Evolutionary conservation across 1,284 basidiomycete species (phyloP).

Genomic region (Naganishia albida): DNA sequence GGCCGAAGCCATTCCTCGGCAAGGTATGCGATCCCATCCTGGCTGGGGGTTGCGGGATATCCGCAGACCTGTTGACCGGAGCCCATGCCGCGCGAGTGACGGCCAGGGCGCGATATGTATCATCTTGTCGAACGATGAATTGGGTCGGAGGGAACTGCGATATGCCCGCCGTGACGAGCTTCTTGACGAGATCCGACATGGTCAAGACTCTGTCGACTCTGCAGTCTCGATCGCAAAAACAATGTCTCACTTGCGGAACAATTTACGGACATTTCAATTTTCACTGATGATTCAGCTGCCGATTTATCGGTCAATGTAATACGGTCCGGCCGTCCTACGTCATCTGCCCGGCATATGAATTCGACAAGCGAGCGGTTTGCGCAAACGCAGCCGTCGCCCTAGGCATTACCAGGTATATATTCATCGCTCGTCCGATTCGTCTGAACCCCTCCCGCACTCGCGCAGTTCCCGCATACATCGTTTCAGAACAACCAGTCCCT

Average conservation of each 20-base stretch:
- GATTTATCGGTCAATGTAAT: neutral
- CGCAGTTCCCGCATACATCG: neutral
- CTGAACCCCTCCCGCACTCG: neutral
- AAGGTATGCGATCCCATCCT: neutral
- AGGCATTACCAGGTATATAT: conserved; percentile 14
- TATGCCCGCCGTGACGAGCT: no score
- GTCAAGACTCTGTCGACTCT: no score
- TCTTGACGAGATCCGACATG: no score
- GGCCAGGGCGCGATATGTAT: neutral
- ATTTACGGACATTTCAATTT: neutral
- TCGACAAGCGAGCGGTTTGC: neutral
- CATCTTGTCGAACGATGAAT: conserved; percentile 1
- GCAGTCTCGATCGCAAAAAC: neutral
- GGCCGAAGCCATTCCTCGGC: conserved; percentile 10
- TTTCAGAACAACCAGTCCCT: neutral
- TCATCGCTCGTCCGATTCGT: neutral
- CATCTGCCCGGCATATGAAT: neutral
- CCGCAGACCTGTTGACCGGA: conserved; percentile 6
- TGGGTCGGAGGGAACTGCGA: neutral
- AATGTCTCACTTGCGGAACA: neutral
- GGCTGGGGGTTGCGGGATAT: neutral
- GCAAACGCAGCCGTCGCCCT: neutral
- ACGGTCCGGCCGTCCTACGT: neutral
- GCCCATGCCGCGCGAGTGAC: neutral
- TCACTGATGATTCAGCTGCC: no score